phyloP scores from a whole-genome alignment of 768 basidiomycete genomes.

The Clathrus columnatus region DNA sequence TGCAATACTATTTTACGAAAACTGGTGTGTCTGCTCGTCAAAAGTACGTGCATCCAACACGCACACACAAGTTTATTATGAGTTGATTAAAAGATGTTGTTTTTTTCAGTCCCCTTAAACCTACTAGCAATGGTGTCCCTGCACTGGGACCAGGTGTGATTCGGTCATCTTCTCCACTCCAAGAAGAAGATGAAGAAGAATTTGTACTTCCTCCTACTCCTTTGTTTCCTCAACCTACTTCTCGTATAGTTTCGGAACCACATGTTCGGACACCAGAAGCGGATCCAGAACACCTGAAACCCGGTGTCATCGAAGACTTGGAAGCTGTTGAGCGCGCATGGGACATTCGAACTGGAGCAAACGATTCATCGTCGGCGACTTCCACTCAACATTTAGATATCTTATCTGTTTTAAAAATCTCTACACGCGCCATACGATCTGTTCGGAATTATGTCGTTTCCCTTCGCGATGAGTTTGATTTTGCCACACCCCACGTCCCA shows the following conservation, averaged over 20 bases:
- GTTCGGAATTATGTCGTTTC: constrained; percentile 79
- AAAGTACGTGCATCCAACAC: constrained; percentile 42
- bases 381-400: constrained; percentile 40
- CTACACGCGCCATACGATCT: constrained; percentile 72
- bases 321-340: constrained; percentile 54
- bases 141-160: constrained; percentile 50
- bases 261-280: constrained; percentile 59
- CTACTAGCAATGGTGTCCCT: constrained; percentile 58
- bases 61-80: constrained; percentile 11
- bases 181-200: constrained; percentile 27
- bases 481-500: constrained; percentile 37
- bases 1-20: constrained; percentile 93
- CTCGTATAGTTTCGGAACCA: constrained; percentile 38
- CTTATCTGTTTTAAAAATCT: constrained; percentile 62
- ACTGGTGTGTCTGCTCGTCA: constrained; percentile 66
- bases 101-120: constrained; percentile 33
- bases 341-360: constrained; percentile 32
- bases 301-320: constrained; percentile 71
- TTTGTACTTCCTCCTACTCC: constrained; percentile 70
- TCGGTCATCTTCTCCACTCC: constrained; percentile 35
- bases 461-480: constrained; percentile 66
- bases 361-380: constrained; percentile 12
- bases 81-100: constrained; percentile 10
- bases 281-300: constrained; percentile 69
- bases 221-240: constrained; percentile 35